Evolutionary conservation across 345 rosid species (phyloP).

Genomic region (Theobroma cacao): DNA sequence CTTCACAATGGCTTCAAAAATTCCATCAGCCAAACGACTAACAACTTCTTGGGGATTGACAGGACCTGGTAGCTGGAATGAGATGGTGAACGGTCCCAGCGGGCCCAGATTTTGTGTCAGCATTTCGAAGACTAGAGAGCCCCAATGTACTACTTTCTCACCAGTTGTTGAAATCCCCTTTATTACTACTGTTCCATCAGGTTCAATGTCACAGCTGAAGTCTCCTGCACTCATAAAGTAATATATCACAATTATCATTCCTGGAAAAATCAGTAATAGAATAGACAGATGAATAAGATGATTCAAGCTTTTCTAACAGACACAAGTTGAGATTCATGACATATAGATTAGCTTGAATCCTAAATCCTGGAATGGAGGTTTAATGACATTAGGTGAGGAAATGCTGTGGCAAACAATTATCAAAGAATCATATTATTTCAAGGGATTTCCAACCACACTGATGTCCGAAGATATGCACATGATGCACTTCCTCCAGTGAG

Average conservation of each 20-base stretch:
- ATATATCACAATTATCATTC: constrained; percentile 1
- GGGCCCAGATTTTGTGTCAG: constrained; percentile 65
- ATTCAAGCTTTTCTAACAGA: neutral
- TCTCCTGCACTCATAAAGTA: constrained; percentile 46
- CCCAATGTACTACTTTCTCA: constrained; percentile 54
- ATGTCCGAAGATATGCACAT: neutral
- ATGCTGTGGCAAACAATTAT: neutral
- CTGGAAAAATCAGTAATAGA: neutral
- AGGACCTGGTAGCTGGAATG: constrained; percentile 78
- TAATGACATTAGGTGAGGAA: neutral
- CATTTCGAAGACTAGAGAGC: constrained; percentile 64
- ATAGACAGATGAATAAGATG: neutral
- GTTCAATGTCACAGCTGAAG: constrained; percentile 60
- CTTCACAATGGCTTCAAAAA: constrained; percentile 39
- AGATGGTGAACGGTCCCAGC: constrained; percentile 66
- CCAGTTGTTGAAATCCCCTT: constrained; percentile 76
- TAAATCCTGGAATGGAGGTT: neutral
- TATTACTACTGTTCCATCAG: constrained; percentile 60
- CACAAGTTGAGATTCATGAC: neutral
- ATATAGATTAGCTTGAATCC: neutral
- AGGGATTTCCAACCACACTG: neutral
- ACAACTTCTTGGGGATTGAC: constrained; percentile 47
- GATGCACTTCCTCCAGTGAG: neutral
- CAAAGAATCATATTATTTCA: neutral
- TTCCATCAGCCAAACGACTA: constrained; percentile 54